Base-by-base conservation (phyloP, 768 basidiomycete species). In the Pisolithus microcarpus region DNA sequence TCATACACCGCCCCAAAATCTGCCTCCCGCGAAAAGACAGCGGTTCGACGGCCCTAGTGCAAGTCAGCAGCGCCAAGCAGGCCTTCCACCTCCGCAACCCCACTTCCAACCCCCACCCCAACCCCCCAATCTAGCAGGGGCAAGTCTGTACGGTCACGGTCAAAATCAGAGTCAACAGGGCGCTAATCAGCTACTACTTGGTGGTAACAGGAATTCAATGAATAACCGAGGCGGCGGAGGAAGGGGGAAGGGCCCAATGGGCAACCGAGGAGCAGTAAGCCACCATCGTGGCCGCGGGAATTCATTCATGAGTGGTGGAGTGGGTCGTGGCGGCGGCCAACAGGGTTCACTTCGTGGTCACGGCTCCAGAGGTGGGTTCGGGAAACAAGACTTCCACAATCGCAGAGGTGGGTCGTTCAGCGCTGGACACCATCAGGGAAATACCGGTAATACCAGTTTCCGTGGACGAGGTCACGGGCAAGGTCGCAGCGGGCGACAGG, bases 21-120 rank as follows among this genome's bases (percentile, higher is more conserved):
- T 84, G n/a, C 93, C 93, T 8, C 92, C 93, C 3, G 91, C 91
- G 1, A 96, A 96, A 66, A 75, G 93, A 48, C 91, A 85, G 58
- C 80, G 91, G 39, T 93, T 93, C 61, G 93, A 95, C 63, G 84
- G 83, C 5, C 87, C 87, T 1, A 78, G 71, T 54, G 76, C 76
- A 50, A 73, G 70, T 57, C 67, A 67, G 36, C 65, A 67, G 45
- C 60, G 61, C 39, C 78, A 76, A 26, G 77, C 73, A 13, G 75
- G 74, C 15, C 72, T 71, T 18, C 74, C 72, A n/a, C 77, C 78
- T 5, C 77, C 76, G 37, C 86, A 76, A 57, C 82, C 84, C 3
- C 85, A 84, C 55, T 86, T 86, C 48, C 58, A 65, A 43, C 59
- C 69, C 39, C 62, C 63, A 28, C 61, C 61, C 10, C 49, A 61